A percentile compares a stretch with the other conserved stretches of the same genome.
Conservation (phyloP, 805 yeast genomes). For the Yamadazyma sp. region DNA sequence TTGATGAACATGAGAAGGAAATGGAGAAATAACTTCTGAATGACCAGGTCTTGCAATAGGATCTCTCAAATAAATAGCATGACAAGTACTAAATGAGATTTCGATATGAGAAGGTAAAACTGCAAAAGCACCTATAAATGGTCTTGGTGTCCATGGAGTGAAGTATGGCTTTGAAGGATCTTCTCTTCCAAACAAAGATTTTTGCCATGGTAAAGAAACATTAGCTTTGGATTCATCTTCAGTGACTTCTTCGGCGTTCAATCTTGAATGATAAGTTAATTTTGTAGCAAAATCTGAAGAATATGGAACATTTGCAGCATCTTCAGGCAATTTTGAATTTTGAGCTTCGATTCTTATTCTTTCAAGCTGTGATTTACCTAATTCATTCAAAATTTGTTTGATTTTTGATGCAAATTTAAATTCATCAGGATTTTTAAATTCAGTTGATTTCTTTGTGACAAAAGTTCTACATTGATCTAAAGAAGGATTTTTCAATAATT, state of each 20-base stretch:
- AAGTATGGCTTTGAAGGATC: constrained; percentile 79
- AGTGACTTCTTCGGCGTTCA: constrained; percentile 42
- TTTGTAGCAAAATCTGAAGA: constrained; percentile 23
- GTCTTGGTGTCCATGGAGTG: constrained; percentile 97
- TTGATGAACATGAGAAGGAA: constrained; percentile 76
- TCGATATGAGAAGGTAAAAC: constrained; percentile 90
- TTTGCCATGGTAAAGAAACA: constrained; percentile 78
- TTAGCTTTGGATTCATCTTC: constrained; percentile 51
- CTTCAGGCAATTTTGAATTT: constrained; percentile 26
- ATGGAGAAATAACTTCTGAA: constrained; percentile 93
- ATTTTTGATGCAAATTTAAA: constrained; percentile 30
- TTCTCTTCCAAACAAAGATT: constrained; percentile 70
- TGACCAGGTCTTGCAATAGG: constrained; percentile 97
- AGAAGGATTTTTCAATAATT: constrained; percentile 18
- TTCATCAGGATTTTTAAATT: constrained; percentile 26
- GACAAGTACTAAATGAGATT: constrained; percentile 86
- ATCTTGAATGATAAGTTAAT: constrained; percentile 30
- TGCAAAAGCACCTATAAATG: constrained; percentile 89
- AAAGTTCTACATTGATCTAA: constrained; percentile 22
- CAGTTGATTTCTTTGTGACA: constrained; percentile 34
- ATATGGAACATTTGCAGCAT: constrained; percentile 24
- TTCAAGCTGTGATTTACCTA: constrained; percentile 33
- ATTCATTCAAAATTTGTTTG: constrained; percentile 35
- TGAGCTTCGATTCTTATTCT: constrained; percentile 27
- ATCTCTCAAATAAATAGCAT: constrained; percentile 93